phyloP scores from a whole-genome alignment of 495 filamentous ascomycete species.

The Sporormia fimetaria region DNA sequence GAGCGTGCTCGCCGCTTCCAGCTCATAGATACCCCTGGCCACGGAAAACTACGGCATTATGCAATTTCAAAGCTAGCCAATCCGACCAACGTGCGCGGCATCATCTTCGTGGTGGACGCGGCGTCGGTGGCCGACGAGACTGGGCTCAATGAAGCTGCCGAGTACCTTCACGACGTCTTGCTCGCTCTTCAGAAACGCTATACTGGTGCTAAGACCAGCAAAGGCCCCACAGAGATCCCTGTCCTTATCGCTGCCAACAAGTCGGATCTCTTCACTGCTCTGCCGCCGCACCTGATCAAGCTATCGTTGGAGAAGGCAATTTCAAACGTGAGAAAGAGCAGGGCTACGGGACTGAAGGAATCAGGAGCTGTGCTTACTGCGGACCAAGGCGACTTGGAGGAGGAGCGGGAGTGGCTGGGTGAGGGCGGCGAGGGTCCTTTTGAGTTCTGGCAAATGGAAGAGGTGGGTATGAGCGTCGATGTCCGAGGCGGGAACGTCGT shows the following conservation, averaged over 20 bases:
- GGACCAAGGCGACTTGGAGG: constrained; percentile 42
- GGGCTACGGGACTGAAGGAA: constrained; percentile 71
- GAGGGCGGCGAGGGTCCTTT: constrained; percentile 66
- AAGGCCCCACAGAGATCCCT: constrained; percentile 51
- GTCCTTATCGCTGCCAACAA: constrained; percentile 89
- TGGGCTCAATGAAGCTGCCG: constrained; percentile 49
- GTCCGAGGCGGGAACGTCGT: constrained; percentile 42
- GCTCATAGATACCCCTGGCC: constrained; percentile 81
- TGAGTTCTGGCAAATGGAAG: constrained; percentile 66
- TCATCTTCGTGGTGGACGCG: constrained; percentile 82
- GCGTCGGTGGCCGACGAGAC: constrained; percentile 52
- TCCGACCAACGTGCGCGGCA: constrained; percentile 48
- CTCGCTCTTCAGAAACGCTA: constrained; percentile 67
- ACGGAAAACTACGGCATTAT: constrained; percentile 73
- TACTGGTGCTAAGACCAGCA: constrained; percentile 44
- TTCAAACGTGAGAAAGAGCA: constrained; percentile 61
- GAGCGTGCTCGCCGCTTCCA: constrained; percentile 58
- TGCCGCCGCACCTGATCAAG: constrained; percentile 69
- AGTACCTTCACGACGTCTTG: constrained; percentile 79
- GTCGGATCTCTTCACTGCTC: constrained; percentile 84
- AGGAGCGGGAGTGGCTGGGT: constrained; percentile 73
- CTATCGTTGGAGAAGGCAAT: constrained; percentile 71
- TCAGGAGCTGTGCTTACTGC: constrained; percentile 52
- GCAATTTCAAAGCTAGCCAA: constrained; percentile 31
- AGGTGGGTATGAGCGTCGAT: constrained; percentile 67